These are phyloP conservation scores for Beauveria varroae DNA, from an alignment of 2,329 filamentous ascomycete genomes.

Conservation along the genomic window DNA sequence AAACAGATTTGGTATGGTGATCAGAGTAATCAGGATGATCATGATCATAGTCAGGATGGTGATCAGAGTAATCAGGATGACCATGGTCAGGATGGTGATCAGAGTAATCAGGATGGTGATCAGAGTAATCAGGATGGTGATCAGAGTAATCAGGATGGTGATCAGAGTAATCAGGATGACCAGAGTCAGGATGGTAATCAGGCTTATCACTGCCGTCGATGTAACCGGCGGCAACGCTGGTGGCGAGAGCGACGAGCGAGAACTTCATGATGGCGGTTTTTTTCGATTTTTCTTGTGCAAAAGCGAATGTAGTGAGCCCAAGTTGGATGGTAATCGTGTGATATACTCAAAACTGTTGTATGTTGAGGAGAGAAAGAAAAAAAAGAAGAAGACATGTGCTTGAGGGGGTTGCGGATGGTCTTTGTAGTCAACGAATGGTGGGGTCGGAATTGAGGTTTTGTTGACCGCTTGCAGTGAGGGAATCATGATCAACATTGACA, in stretches of 20 bases:
- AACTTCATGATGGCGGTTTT: constrained; percentile 8
- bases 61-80: no score
- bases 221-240: not conserved
- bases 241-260: constrained; percentile 7
- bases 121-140: no score
- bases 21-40: no score
- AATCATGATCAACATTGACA: not conserved
- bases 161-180: no score
- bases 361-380: not conserved
- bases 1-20: no score
- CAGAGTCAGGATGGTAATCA: no score
- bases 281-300: not conserved
- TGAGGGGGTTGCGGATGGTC: not conserved
- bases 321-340: not conserved
- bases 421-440: constrained; percentile 9
- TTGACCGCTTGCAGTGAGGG: not conserved
- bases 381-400: not conserved
- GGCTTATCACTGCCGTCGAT: no score
- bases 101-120: no score
- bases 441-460: not conserved
- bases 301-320: constrained; percentile 10
- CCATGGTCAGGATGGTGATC: no score
- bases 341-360: not conserved
- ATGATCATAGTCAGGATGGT: no score
- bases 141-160: no score